phyloP scores from a whole-genome alignment of 352 stramenopile species.

The Poterioochromonas sp. region DNA sequence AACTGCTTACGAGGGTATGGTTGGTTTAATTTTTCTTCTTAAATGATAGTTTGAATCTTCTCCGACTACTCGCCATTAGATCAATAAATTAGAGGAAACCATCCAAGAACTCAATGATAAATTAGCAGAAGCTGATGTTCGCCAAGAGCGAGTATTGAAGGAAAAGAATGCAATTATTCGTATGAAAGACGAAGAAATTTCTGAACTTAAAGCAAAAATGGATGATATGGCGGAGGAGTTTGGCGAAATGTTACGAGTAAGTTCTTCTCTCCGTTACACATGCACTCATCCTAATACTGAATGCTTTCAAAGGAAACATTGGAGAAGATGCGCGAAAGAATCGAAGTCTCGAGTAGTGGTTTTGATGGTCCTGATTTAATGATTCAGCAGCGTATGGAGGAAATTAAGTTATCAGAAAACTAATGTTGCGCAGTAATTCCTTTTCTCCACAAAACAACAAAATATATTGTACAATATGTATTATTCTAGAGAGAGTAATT shows the following conservation, averaged over 20 bases:
- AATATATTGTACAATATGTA: too few relatives aligned
- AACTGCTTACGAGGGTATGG: constrained; percentile 68
- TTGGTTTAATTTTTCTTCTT: not conserved
- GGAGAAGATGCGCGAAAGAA: constrained; percentile 84
- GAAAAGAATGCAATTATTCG: constrained; percentile 78
- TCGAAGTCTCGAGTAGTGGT: constrained; percentile 77
- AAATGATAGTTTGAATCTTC: not conserved
- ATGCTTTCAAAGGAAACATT: constrained; percentile 63
- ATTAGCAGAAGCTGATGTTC: constrained; percentile 68
- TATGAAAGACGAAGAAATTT: constrained; percentile 71
- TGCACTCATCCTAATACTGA: not conserved
- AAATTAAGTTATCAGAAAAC: constrained; percentile 56
- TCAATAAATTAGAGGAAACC: constrained; percentile 71
- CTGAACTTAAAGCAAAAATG: constrained; percentile 80
- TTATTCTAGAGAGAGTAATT: too few relatives aligned
- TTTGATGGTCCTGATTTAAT: constrained; percentile 65
- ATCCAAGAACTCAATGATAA: constrained; percentile 82
- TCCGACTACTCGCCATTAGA: constrained; percentile 39
- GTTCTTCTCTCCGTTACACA: not conserved
- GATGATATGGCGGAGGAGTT: constrained; percentile 87
- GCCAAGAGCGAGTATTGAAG: constrained; percentile 73
- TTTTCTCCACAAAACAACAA: too few relatives aligned
- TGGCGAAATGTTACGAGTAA: constrained; percentile 69
- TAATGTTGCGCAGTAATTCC: too few relatives aligned
- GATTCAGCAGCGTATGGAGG: constrained; percentile 68